Base-by-base conservation (phyloP, 352 stramenopile species). In the Elongisporangium undulatum region DNA sequence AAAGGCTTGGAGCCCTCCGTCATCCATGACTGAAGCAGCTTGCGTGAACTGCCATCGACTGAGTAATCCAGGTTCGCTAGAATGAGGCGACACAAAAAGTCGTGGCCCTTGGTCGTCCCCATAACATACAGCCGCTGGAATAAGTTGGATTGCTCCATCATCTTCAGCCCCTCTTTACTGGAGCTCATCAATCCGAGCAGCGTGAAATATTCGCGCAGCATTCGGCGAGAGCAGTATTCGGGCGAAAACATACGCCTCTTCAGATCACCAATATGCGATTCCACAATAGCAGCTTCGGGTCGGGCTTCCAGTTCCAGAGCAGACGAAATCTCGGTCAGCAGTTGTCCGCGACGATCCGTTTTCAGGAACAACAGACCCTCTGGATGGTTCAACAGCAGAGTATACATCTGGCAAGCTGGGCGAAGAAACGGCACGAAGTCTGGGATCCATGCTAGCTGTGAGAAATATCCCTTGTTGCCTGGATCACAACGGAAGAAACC, bases 81-180 rank as follows among this genome's bases (percentile, higher is more conserved):
- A 59, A 96, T 96, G 17, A 96, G 64, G 2, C 87, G 82, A 55
- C 87, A 94, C n/a, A 96, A 55, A 52, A 96, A 96, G 56, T 96
- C 85, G 62, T 96, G 87, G 26, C 87, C 87, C 65, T 93, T 93
- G 10, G 79, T 89, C 8, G 80, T 94, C 12, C 87, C 87, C 83
- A 96, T 92, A 15, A 94, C 85, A 41, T 93, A 90, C 15, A 96
- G 63, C 2, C 85, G 72, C 59, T 91, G 79, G 61, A 96, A 96
- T n/a, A 96, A 59, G n/a, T 93, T 93, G 4, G 84, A 94, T 63
- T 94, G 84, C 61, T 94, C 82, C 87, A 96, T 94, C 85, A 96
- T 94, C 59, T 94, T 94, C 23, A 96, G 63, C 0, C 87, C 87
- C 77, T 95, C 87, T 53, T 87, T 89, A 59, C 85, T 94, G 17